These are phyloP conservation scores for Tuctoria greenei DNA, from an alignment of 176 grass and related monocot genomes.

Conservation along the genomic window DNA sequence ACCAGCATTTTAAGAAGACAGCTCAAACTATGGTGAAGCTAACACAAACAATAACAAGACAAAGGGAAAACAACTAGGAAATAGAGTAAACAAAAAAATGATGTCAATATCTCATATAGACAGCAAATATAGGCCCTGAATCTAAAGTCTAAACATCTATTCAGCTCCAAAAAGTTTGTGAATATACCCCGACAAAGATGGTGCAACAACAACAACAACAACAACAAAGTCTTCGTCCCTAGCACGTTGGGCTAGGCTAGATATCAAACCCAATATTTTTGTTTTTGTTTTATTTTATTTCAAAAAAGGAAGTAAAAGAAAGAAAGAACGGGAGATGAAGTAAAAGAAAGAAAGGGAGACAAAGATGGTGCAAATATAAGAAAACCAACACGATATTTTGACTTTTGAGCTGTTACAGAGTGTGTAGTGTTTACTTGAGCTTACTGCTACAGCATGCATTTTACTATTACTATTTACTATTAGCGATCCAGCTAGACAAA, in stretches of 20 bases:
- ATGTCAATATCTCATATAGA: neutral
- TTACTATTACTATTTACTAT: conserved; percentile 22
- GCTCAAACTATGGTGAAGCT: neutral
- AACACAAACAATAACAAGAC: conserved; percentile 15
- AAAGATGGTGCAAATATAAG: too few relatives aligned
- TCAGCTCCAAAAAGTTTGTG: neutral
- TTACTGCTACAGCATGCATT: conserved; percentile 10
- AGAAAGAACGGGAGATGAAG: too few relatives aligned
- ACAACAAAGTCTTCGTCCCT: too few relatives aligned
- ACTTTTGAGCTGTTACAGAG: neutral
- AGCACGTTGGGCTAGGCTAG: too few relatives aligned
- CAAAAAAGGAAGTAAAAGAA: too few relatives aligned
- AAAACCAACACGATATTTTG: conserved; percentile 13
- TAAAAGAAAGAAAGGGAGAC: too few relatives aligned
- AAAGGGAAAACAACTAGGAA: conserved; percentile 6
- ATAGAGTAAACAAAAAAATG: conserved; percentile 19
- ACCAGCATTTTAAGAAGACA: neutral
- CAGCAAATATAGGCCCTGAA: conserved; percentile 11
- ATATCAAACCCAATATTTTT: too few relatives aligned
- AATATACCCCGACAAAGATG: neutral
- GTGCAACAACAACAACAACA: neutral
- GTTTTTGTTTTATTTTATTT: too few relatives aligned
- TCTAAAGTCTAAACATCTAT: neutral
- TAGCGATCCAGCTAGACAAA: neutral
- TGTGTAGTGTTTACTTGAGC: conserved; percentile 10